Evolutionary conservation across 2,329 filamentous ascomycete species (phyloP), one percentile per base, ranked within the genome.

Genomic region (Fusarium mundagurra): DNA sequence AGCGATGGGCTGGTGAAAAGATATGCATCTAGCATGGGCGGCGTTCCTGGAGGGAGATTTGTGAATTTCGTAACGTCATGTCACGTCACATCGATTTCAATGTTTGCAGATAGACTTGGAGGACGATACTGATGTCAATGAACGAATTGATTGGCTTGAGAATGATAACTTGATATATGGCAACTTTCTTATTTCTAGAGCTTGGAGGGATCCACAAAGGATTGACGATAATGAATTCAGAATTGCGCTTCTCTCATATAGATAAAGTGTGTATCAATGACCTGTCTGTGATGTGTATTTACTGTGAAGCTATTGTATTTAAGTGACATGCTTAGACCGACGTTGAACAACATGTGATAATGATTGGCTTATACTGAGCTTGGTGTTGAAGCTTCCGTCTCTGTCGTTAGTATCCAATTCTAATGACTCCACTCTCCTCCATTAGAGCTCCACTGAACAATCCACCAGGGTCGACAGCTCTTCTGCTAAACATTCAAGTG

Each of bases 31-130:
- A 64, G 67, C 62, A 57, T 69, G 67, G 64, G 64, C 36, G 77
- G 77, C 77, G 77, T 78, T 78, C 45, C 64, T 66, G 75, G 75
- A 69, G 44, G 68, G 66, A 65, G 53, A 67, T 72, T 73, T 70
- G 43, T 36, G 67, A 45, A 74, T 72, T 69, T 71, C 41, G 58
- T 66, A 61, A 71, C 41, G 66, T 41, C 51, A 54, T 29, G 65
- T 69, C 74, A 71, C 64, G 67, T 77, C 74, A 71, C 66, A 67
- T 77, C 63, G 59, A 69, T 72, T 72, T 70, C 61, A 62, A 67
- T 71, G 75, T 69, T 73, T 73, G 75, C 62, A 67, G 44, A 63
- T 80, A 77, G 77, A 79, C 63, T 75, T 69, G 75, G 70, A 70
- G 64, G 69, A 76, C 54, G 67, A 67, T 55, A 75, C 44, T 69